Percentiles rank a stretch among this genome's conserved stretches.
Evolutionary conservation across 805 yeast genomes (phyloP).

Genomic region (Pachysolen tannophilus): DNA sequence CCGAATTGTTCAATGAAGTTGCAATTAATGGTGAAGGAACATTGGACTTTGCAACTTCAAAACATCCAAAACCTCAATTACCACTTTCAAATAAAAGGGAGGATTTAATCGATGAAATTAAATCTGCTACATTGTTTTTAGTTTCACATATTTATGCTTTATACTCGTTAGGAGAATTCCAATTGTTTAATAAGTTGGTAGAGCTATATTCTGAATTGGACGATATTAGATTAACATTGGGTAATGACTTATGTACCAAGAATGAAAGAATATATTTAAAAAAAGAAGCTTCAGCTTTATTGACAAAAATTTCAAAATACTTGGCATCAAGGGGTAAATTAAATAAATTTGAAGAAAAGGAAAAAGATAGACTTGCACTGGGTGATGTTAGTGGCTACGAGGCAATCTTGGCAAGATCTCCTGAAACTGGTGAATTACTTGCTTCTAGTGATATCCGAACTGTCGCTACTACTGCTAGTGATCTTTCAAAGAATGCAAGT

Average conservation of each 20-base stretch:
- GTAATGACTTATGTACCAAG: conserved; percentile 42
- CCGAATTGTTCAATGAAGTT: conserved; percentile 20
- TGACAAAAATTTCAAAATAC: conserved; percentile 55
- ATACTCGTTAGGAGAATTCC: conserved; percentile 64
- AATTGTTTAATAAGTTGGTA: conserved; percentile 49
- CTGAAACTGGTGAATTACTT: conserved; percentile 48
- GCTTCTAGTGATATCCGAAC: conserved; percentile 20
- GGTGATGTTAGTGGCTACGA: conserved; percentile 43
- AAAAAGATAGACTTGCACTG: conserved; percentile 13
- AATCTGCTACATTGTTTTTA: conserved; percentile 46
- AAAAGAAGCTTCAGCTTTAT: conserved; percentile 41
- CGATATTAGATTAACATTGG: conserved; percentile 46
- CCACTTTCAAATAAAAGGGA: conserved; percentile 43
- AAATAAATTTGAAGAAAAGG: conserved; percentile 19
- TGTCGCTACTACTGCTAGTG: conserved; percentile 10
- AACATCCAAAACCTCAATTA: conserved; percentile 37
- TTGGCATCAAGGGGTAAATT: conserved; percentile 36
- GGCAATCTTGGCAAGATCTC: conserved; percentile 59
- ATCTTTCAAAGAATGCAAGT: conserved; percentile 22
- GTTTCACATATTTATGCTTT: conserved; percentile 60
- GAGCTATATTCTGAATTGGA: conserved; percentile 49
- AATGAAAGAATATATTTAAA: conserved; percentile 41
- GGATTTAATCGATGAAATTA: conserved; percentile 46
- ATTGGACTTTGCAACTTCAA: conserved; percentile 1
- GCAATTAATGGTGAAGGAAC: conserved; percentile 16